Base-by-base conservation (phyloP, 176 grass and related monocot species). In the Zea luxurians region DNA sequence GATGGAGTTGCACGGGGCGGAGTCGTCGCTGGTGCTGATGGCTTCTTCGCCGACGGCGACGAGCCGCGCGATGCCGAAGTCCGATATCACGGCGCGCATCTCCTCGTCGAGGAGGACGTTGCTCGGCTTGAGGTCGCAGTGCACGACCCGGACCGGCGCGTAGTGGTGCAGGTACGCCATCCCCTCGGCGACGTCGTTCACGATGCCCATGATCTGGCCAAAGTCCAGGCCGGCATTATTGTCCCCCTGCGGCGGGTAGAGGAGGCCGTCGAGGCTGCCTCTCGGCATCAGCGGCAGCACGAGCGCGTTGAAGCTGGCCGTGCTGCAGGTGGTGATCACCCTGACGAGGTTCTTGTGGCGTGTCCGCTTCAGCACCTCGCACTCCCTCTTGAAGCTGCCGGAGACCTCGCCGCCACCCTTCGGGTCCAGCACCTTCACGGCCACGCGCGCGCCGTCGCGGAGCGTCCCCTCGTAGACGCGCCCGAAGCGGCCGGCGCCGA, bases 81-180 rank as follows among this genome's bases (percentile, higher is more conserved):
- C 91, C 0, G 91, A 91, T 49, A 97, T 86, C 1, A 97, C 81
- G 27, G 94, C 94, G 13, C 84, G 87, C 94, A 97, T 91, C 15
- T 80, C 91, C 0, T 87, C 83, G 68, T 91, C 87, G 13, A 97
- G 84, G 47, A 97, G 91, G 42, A 97, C 84, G 68, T 97, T 97
- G 91, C 94, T 91, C 0, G 94, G 89, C 73, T 97, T 97, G 16
- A 97, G 84, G 79, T 97, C 94, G 45, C 91, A 97, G 62, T 97
- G 94, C 69, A 93, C 86, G 45, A 97, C 89, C 73, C 65, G 86
- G 18, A 93, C 87, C 64, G 87, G 89, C 75, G 89, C 83, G 77
- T 94, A 94, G 80, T 94, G 91, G 78, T 97, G 95, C 83, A 97
- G 75, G 68, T 94, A 97, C 16, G 95, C 89, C 76, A 97, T 81